These are phyloP conservation scores for Torulaspora microellipsoides DNA, from an alignment of 805 yeast species.

Conservation along the genomic window DNA sequence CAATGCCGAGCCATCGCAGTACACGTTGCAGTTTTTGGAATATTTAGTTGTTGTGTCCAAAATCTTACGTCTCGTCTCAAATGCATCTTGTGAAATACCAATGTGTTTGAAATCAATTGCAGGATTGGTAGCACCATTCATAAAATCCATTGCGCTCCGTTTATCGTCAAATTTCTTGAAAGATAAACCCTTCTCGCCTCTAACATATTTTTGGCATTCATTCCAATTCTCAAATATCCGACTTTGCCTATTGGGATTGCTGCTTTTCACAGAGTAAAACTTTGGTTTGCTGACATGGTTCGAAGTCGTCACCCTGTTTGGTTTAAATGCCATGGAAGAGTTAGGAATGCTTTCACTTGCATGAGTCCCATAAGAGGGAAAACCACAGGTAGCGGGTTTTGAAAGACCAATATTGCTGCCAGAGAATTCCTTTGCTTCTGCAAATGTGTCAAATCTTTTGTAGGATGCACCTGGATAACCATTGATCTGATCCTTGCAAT, in stretches of 20 bases:
- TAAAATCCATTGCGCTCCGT: slow-evolving; percentile 35
- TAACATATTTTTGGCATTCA: slow-evolving; percentile 31
- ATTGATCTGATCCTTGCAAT: slow-evolving; percentile 46
- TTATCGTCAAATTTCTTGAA: slow-evolving; percentile 40
- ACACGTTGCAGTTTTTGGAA: slow-evolving; percentile 35
- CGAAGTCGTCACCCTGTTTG: not conserved
- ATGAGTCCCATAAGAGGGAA: not conserved
- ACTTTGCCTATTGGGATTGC: slow-evolving; percentile 23
- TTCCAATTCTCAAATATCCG: slow-evolving; percentile 33
- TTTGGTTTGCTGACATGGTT: slow-evolving; percentile 1
- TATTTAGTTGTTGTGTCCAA: not conserved
- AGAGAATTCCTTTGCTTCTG: slow-evolving; percentile 47
- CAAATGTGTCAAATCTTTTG: slow-evolving; percentile 47
- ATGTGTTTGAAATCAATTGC: slow-evolving; percentile 20
- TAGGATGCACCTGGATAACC: slow-evolving; percentile 55
- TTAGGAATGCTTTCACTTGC: not conserved
- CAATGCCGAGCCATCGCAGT: slow-evolving; percentile 75
- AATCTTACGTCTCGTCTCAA: slow-evolving; percentile 10
- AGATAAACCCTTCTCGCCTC: slow-evolving; percentile 37
- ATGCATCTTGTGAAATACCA: slow-evolving; percentile 15
- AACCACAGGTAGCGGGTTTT: not conserved
- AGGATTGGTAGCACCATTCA: slow-evolving; percentile 16
- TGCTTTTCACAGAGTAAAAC: slow-evolving; percentile 36
- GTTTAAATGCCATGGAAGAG: too few species aligned
- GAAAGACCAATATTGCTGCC: not conserved